Base-by-base conservation (phyloP, 2,329 filamentous ascomycete species). In the Fusarium sp. region DNA sequence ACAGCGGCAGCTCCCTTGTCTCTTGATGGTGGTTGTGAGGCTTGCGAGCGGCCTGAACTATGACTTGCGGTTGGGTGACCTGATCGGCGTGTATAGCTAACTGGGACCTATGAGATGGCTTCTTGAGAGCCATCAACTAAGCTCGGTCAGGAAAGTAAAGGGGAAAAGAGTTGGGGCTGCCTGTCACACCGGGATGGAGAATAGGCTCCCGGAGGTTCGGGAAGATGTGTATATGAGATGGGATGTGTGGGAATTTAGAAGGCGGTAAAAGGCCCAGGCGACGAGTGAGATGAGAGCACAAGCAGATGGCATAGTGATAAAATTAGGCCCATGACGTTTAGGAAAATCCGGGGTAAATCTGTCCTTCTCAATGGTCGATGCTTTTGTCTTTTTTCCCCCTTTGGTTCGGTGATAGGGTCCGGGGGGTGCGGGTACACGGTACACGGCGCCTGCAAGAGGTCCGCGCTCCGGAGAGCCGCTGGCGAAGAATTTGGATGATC, bases 341-440 rank as follows among this genome's bases (percentile, higher is more conserved):
- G 35, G 51, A 59, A 68, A 68, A 68, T 68, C 65, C 58, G 65
- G 65, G 65, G 65, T 68, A 68, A 61, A 45, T 42, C 12, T 57
- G 45, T 61, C 38, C 24, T 44, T 24, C 25, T 58, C 9, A 65
- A 50, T 65, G 60, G 61, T 41, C 35, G 31, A 57, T 62, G 42
- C 35, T 39, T 52, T 35, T 52, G 31, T 19, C 53, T 22, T 38
- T 28, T 38, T 29, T 31, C 5, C 28, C 26, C 31, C 19, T 19
- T 43, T 15, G 31, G 13, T 62, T 49, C 26, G 38, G 45, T 42
- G 61, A 51, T 59, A 50, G 58, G 47, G 36, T 47, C 54, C 40
- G 40, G 59, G 53, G 58, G 49, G 49, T 47, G 58, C 40, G 58
- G 46, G 53, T 65, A 22, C 58, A 42, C 19, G 43, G 39, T 53